Percentiles rank a stretch among this genome's conserved stretches.
Conservation (phyloP, 2,329 filamentous ascomycete species). For the Exophiala phaeomuriformis region DNA sequence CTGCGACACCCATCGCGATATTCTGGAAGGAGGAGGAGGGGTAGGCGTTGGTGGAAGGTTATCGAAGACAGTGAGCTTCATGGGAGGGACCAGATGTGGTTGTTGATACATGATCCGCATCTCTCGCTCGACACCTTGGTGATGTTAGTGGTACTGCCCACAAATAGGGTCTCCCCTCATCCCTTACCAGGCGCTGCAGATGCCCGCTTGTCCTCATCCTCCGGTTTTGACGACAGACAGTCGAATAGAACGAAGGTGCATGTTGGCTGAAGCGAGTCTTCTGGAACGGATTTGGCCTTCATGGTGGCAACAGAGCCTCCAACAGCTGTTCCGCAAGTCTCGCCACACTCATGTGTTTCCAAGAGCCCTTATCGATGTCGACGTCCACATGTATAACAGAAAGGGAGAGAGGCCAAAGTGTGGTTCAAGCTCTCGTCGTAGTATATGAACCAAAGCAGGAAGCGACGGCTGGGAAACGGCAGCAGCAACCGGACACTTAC, state of each 20-base stretch:
- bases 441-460: conserved; percentile 1
- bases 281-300: conserved; percentile 7
- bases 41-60: conserved; percentile 34
- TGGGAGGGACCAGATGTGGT: conserved; percentile 41
- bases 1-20: conserved; percentile 34
- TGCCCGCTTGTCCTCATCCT: conserved; percentile 1
- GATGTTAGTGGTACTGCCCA: conserved; percentile 8
- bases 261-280: conserved; percentile 18
- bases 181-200: not conserved
- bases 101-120: conserved; percentile 40
- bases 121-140: conserved; percentile 35
- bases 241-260: conserved; percentile 18
- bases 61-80: conserved; percentile 40
- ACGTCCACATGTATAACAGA: too few species aligned
- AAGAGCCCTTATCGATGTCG: too few species aligned
- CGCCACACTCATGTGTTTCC: too few species aligned
- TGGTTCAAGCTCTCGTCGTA: too few species aligned
- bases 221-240: conserved; percentile 11
- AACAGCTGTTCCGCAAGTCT: too few species aligned
- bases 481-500: conserved; percentile 8
- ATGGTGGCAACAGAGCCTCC: conserved; percentile 5
- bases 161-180: not conserved
- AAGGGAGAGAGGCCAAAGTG: too few species aligned
- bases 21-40: conserved; percentile 30
- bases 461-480: conserved; percentile 7